Evolutionary conservation across 2,329 filamentous ascomycete genomes (phyloP), one percentile per base, ranked within the genome.

Genomic region (Ophiostoma ulmi): DNA sequence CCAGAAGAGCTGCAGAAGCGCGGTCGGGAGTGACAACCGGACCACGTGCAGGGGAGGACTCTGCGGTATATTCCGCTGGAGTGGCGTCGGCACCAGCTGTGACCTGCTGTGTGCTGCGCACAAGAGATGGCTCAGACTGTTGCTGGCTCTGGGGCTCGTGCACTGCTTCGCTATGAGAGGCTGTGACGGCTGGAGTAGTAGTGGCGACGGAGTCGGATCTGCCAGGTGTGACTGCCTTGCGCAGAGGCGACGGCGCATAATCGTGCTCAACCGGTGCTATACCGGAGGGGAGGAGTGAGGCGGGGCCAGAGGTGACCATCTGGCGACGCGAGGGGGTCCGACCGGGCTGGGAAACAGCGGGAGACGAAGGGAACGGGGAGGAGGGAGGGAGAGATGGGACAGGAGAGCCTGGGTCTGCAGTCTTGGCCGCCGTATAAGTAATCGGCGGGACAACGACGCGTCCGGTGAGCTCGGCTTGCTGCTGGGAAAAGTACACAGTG

Each of bases 391-490:
- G 63, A 39, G 63, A 17, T 31, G 65, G 26, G 72, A 35, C 8
- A 26, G 68, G 52, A 65, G 73, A 3, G 1, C 3, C 44, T 2
- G 26, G 13, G 3, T 22, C 31, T 10, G n/a, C 66, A 20, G 66
- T 63, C 26, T 63, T 26, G 13, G 14, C 44, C 44, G 44, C 58
- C 58, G 14, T 63, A 63, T 31, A 8, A 13, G 41, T 22, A 63
- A 3, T 11, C 1, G 35, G 14, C 6, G 39, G 35, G 39, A 44
- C 8, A 14, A 10, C n/a, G 10, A 72, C 11, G 14, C 39, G 66
- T 5, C 73, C 73, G 1, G 72, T 73, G 7, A 72, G 71, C 8
- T 73, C 73, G 7, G 72, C 71, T 22, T 74, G 73, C 22, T 72
- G 71, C 39, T 70, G 71, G 6, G 69, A 72, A 38, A 70, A 70